Conservation (phyloP, 202 grass and related monocot species). For the Cymbopogon flexuosus region DNA sequence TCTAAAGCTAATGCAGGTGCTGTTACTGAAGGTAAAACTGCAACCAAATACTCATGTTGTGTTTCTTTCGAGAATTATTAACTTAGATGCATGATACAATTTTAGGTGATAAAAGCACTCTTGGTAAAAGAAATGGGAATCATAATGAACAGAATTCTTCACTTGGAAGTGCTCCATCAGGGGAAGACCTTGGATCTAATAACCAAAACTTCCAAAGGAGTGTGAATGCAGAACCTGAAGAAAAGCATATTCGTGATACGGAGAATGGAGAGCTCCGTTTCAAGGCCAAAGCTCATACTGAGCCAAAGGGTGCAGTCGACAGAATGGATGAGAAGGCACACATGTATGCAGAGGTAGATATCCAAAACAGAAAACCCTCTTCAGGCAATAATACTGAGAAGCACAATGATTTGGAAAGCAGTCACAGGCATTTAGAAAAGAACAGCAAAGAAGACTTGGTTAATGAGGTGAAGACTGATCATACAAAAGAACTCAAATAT, state of each 20-base stretch:
- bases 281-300: conserved; percentile 23
- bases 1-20: conserved; percentile 36
- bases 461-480: conserved; percentile 35
- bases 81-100: conserved; percentile 8
- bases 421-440: conserved; percentile 36
- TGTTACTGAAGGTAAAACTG: conserved; percentile 28
- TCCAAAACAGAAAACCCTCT: conserved; percentile 29
- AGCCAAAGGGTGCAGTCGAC: conserved; percentile 35
- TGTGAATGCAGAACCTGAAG: conserved; percentile 5
- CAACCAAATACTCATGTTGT: conserved; percentile 25
- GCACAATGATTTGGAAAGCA: conserved; percentile 18
- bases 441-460: conserved; percentile 36
- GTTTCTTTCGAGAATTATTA: conserved; percentile 23
- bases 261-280: conserved; percentile 26
- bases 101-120: conserved; percentile 24
- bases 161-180: conserved; percentile 7
- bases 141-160: conserved; percentile 17
- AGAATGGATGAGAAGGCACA: conserved; percentile 19
- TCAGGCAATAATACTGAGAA: conserved; percentile 26
- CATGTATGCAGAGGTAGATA: conserved; percentile 10
- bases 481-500: conserved; percentile 36
- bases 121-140: conserved; percentile 19
- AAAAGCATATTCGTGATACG: conserved; percentile 1
- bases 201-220: background rate
- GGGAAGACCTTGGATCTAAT: conserved; percentile 24